These are phyloP conservation scores for Trypanosoma lewisi DNA, from an alignment of 208 protist genomes.

Conservation along the genomic window DNA sequence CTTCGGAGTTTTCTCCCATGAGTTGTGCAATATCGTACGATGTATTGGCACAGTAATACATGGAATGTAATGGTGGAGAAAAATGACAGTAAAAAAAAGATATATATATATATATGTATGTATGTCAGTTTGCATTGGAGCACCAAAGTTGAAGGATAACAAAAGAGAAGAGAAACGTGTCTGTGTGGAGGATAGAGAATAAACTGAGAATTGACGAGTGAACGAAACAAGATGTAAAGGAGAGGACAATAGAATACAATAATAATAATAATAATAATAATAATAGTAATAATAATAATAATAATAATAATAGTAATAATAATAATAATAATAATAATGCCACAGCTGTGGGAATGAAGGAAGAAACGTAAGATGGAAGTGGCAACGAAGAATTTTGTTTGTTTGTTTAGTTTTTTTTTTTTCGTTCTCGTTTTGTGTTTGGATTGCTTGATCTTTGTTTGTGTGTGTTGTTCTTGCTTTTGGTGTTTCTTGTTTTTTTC, in stretches of 20 bases:
- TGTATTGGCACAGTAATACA: too few relatives aligned
- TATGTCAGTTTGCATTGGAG: background rate
- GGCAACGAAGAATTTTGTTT: background rate
- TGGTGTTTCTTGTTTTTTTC: background rate
- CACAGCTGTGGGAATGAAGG: background rate
- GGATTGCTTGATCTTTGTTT: conserved; percentile 12
- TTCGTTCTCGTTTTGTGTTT: background rate
- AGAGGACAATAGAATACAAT: too few relatives aligned
- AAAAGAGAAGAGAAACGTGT: too few relatives aligned
- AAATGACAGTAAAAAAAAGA: background rate
- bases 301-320: conserved; percentile 1
- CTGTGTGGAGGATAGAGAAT: too few relatives aligned
- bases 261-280: too few relatives aligned
- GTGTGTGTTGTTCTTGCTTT: conserved; percentile 9
- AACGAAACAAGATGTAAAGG: too few relatives aligned
- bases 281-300: too few relatives aligned
- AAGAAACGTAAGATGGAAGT: background rate
- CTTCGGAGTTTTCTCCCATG: too few relatives aligned
- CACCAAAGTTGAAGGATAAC: background rate
- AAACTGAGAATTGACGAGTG: too few relatives aligned
- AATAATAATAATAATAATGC: background rate
- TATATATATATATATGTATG: conserved; percentile 1
- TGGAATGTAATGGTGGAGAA: too few relatives aligned
- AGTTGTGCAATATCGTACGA: too few relatives aligned
- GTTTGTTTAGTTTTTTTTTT: conserved; percentile 9